A percentile compares a stretch with the other conserved stretches of the same genome.
Evolutionary conservation across 768 basidiomycete genomes (phyloP).

Genomic region (Pleurotus ostreatus): DNA sequence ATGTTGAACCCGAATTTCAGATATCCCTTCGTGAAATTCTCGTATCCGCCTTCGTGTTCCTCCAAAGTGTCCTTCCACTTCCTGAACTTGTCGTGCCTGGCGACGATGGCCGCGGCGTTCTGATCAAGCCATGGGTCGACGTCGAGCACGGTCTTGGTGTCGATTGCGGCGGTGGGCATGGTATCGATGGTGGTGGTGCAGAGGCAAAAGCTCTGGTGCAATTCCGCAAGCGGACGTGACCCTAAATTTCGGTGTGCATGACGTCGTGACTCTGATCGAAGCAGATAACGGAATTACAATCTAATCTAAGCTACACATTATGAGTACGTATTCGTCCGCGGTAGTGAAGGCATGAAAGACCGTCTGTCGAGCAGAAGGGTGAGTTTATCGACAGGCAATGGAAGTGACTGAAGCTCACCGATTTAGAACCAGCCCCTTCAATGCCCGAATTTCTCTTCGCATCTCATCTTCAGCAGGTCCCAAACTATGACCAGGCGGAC

Average conservation of each 20-base stretch:
- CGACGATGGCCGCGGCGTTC: slow-evolving; percentile 64
- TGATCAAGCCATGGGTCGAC: slow-evolving; percentile 74
- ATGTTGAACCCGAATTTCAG: slow-evolving; percentile 77
- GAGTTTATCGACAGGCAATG: background rate
- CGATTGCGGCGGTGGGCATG: slow-evolving; percentile 47
- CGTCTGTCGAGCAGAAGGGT: background rate
- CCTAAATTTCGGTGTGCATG: slow-evolving; percentile 4
- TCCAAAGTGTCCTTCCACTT: slow-evolving; percentile 78
- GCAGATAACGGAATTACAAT: slow-evolving; percentile 3
- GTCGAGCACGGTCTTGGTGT: slow-evolving; percentile 53
- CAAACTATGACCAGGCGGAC: slow-evolving; percentile 23
- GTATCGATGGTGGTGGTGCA: slow-evolving; percentile 16
- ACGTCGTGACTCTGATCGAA: slow-evolving; percentile 5
- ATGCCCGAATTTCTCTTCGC: slow-evolving; percentile 65
- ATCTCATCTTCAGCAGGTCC: slow-evolving; percentile 63
- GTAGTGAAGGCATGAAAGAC: slow-evolving; percentile 2
- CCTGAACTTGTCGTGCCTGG: slow-evolving; percentile 63
- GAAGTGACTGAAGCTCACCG: slow-evolving; percentile 36
- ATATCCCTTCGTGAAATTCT: slow-evolving; percentile 77
- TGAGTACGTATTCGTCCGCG: slow-evolving; percentile 1
- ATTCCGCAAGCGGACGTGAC: background rate
- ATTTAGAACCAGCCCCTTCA: slow-evolving; percentile 79
- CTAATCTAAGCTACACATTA: slow-evolving; percentile 1
- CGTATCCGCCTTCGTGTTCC: slow-evolving; percentile 79
- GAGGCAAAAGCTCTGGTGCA: slow-evolving; percentile 9